phyloP scores from a whole-genome alignment of 345 rosid species.

The Salix koriyanagi region DNA sequence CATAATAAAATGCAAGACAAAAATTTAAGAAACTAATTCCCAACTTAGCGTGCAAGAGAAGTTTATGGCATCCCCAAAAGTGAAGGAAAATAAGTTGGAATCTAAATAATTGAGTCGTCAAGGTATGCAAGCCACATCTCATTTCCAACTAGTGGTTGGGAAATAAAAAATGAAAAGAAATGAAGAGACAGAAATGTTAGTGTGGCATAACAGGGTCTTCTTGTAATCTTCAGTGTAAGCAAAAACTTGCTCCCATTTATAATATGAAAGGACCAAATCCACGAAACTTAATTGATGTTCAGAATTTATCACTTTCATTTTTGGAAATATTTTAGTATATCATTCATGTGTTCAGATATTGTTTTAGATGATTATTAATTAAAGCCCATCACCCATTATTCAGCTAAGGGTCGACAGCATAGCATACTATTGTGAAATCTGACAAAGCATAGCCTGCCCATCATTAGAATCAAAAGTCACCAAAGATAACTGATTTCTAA shows the following conservation, averaged over 20 bases:
- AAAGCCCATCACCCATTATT: neutral
- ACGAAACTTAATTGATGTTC: neutral
- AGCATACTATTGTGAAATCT: too few species aligned
- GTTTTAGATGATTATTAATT: neutral
- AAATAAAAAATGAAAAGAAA: neutral
- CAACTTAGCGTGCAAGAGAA: neutral
- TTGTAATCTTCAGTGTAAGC: neutral
- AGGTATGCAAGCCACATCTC: neutral
- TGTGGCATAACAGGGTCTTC: neutral
- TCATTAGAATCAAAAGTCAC: neutral
- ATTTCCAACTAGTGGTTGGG: neutral
- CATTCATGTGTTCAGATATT: neutral
- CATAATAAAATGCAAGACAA: neutral
- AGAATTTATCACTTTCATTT: neutral
- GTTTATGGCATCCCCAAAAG: neutral
- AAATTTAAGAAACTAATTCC: neutral
- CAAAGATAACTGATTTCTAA: neutral
- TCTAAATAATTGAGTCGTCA: neutral
- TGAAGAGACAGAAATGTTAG: too few species aligned
- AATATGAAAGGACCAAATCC: neutral
- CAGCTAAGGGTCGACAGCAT: neutral
- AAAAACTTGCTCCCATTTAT: neutral
- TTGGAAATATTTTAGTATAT: neutral
- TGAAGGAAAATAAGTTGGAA: neutral
- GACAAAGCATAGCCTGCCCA: neutral